These are phyloP conservation scores for Mortierella sp. DNA, from an alignment of 371 early-diverging fungal genomes.

Conservation along the genomic window DNA sequence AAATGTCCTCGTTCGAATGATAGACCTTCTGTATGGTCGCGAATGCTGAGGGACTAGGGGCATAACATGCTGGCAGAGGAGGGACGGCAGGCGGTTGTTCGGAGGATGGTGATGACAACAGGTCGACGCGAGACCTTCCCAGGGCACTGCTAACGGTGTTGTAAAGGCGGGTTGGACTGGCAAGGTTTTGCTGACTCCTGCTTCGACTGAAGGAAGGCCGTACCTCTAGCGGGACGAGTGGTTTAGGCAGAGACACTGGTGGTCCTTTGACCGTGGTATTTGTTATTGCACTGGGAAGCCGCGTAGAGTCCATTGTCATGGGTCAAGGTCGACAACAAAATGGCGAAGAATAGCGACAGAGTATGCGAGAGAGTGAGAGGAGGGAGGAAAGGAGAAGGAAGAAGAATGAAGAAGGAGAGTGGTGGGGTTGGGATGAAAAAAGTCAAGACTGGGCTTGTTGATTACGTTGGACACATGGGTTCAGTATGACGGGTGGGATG, in stretches of 20 bases:
- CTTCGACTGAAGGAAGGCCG: constrained; percentile 32
- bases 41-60: constrained; percentile 14
- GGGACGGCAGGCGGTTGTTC: background rate
- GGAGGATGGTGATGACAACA: background rate
- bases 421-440: background rate
- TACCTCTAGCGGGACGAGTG: constrained; percentile 7
- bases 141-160: constrained; percentile 7
- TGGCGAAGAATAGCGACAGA: too few species aligned
- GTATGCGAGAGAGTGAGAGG: background rate
- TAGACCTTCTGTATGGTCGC: constrained; percentile 26
- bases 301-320: background rate
- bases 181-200: constrained; percentile 31
- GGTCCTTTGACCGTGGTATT: background rate
- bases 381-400: too few species aligned
- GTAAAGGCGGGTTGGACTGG: constrained; percentile 20
- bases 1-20: constrained; percentile 28
- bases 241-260: constrained; percentile 4
- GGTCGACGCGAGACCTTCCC: background rate
- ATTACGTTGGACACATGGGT: constrained; percentile 6
- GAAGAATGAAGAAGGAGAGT: too few species aligned
- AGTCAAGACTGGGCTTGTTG: background rate
- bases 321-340: background rate
- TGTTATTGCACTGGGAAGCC: background rate
- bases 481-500: too few species aligned
- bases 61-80: constrained; percentile 11